These are phyloP conservation scores for Aspergillus sp. DNA, from an alignment of 2,329 filamentous ascomycete species.

Conservation along the genomic window DNA sequence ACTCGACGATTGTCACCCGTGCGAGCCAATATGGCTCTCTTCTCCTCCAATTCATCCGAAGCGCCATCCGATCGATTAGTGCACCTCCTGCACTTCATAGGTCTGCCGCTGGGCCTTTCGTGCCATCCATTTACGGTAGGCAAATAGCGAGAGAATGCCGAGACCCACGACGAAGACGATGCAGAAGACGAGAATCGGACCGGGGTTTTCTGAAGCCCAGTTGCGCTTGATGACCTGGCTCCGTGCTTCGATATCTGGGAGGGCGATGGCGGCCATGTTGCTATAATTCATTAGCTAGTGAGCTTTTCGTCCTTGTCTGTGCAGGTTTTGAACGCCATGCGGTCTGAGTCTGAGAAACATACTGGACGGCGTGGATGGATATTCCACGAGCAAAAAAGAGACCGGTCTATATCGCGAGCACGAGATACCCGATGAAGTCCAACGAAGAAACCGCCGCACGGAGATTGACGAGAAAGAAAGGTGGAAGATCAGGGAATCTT, in stretches of 20 bases:
- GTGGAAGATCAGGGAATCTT: neutral
- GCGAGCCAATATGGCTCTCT: neutral
- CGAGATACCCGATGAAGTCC: neutral
- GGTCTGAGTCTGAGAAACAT: no score
- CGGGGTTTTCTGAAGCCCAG: conserved; percentile 57
- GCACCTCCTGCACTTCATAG: conserved; percentile 14
- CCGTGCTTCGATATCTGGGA: conserved; percentile 12
- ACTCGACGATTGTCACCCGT: neutral
- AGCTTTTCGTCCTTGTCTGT: neutral
- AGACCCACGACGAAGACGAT: conserved; percentile 57
- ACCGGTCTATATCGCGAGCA: neutral
- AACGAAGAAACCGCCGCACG: neutral
- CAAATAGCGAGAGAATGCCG: conserved; percentile 50
- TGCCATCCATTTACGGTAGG: conserved; percentile 44
- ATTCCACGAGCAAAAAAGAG: no score
- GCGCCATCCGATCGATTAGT: neutral
- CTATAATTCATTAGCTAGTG: neutral
- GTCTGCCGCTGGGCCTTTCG: conserved; percentile 24
- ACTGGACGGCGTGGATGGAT: no score
- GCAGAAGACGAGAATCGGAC: conserved; percentile 62
- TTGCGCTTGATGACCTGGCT: conserved; percentile 44
- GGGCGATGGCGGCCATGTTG: conserved; percentile 30
- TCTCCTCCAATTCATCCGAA: neutral
- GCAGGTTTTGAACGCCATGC: neutral
- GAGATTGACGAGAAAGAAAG: neutral